phyloP scores from a whole-genome alignment of 306 rosid genomes.

The Geum urbanum region DNA sequence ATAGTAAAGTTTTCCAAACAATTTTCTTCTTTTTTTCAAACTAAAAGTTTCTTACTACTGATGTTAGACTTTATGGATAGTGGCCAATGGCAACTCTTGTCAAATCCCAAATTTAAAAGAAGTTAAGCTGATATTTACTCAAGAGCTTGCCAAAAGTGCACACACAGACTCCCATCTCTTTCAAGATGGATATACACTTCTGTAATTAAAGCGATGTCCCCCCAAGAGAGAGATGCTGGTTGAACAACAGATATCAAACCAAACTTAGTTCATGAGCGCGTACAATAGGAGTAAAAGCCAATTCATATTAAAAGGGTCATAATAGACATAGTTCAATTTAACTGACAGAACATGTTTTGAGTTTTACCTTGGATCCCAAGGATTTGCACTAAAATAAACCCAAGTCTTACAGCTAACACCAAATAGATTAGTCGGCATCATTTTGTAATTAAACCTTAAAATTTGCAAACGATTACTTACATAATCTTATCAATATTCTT shows the following conservation, averaged over 20 bases:
- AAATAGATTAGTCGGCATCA: neutral
- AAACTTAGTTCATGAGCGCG: conserved; percentile 30
- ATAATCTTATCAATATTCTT: neutral
- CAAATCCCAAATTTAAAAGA: neutral
- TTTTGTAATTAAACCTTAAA: neutral
- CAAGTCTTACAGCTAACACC: neutral
- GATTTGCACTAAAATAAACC: neutral
- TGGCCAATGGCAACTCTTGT: neutral
- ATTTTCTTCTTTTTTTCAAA: neutral
- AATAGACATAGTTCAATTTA: conserved; percentile 17
- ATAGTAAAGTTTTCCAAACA: neutral
- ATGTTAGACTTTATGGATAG: neutral
- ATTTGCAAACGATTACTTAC: neutral
- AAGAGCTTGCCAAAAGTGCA: neutral
- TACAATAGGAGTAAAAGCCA: conserved; percentile 25
- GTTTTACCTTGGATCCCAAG: conserved; percentile 25
- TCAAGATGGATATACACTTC: no score
- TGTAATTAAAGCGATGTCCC: no score
- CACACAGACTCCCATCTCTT: neutral
- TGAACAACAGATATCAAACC: conserved; percentile 18
- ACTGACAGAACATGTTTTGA: conserved; percentile 20
- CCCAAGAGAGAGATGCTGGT: neutral
- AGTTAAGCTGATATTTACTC: neutral
- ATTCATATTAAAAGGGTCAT: conserved; percentile 23
- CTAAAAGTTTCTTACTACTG: neutral